Evolutionary conservation across 2,329 filamentous ascomycete species (phyloP).

Genomic region (Aspergillus sp.): DNA sequence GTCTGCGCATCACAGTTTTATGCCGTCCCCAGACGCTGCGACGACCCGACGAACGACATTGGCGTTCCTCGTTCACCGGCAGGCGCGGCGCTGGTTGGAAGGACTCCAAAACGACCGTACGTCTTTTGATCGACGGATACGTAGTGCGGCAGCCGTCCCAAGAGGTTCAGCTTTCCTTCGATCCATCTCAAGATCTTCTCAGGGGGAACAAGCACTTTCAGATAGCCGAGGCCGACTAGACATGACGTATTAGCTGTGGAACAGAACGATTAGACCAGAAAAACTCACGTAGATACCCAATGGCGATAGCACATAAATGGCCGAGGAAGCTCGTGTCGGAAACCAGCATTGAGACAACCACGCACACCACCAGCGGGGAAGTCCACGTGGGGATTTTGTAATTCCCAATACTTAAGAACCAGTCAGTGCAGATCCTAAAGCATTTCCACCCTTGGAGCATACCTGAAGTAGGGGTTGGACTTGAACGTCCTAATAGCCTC

Average conservation of each 20-base stretch:
- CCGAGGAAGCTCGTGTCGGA: constrained; percentile 82
- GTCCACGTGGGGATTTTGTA: constrained; percentile 88
- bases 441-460: constrained; percentile 16
- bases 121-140: constrained; percentile 95
- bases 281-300: constrained; percentile 80
- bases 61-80: constrained; percentile 38
- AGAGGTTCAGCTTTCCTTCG: constrained; percentile 81
- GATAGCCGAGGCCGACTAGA: constrained; percentile 77
- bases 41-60: constrained; percentile 61
- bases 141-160: constrained; percentile 83
- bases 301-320: constrained; percentile 76
- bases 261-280: neutral
- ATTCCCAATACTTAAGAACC: constrained; percentile 50
- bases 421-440: constrained; percentile 14
- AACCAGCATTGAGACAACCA: constrained; percentile 74
- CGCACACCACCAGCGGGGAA: constrained; percentile 73
- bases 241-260: constrained; percentile 8
- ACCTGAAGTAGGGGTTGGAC: constrained; percentile 74
- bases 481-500: constrained; percentile 85
- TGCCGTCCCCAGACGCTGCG: constrained; percentile 65
- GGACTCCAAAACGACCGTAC: constrained; percentile 85
- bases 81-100: constrained; percentile 58
- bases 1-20: constrained; percentile 39
- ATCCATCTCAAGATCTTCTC: constrained; percentile 86
- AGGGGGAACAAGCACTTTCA: constrained; percentile 85